These are phyloP conservation scores for Metschnikowia continentalis DNA, from an alignment of 805 yeast species.

Conservation along the genomic window DNA sequence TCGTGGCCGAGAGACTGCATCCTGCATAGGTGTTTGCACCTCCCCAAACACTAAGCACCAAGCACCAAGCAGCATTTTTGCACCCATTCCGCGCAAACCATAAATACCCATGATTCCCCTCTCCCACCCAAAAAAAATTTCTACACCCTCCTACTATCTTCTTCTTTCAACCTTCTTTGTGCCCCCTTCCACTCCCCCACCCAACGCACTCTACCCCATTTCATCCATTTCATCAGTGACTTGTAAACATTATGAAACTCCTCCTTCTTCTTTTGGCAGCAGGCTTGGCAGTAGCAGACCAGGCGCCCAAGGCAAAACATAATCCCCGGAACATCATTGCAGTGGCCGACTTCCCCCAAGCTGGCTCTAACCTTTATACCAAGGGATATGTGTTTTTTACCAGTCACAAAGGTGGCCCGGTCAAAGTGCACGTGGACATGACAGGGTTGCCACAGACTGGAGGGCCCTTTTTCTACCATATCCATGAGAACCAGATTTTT, in stretches of 20 bases:
- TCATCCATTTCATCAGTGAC: not conserved
- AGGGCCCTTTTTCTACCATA: slow-evolving; percentile 68
- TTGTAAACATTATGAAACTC: not conserved
- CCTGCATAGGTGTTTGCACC: not conserved
- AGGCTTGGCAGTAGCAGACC: slow-evolving; percentile 23
- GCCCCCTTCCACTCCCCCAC: too few species aligned
- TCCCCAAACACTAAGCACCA: too few species aligned
- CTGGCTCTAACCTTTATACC: slow-evolving; percentile 11
- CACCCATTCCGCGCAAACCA: slow-evolving; percentile 7
- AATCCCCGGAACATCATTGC: slow-evolving; percentile 51
- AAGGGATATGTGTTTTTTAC: slow-evolving; percentile 49
- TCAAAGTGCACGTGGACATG: slow-evolving; percentile 64
- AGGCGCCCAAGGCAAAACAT: slow-evolving; percentile 49
- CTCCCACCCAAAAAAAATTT: too few species aligned
- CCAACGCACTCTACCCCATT: too few species aligned
- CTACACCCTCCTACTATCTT: not conserved
- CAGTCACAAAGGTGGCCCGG: slow-evolving; percentile 54
- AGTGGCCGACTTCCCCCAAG: slow-evolving; percentile 50
- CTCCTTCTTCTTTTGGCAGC: slow-evolving; percentile 1
- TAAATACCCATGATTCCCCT: too few species aligned
- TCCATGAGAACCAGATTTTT: slow-evolving; percentile 58
- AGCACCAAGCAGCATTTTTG: slow-evolving; percentile 3
- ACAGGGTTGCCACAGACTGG: slow-evolving; percentile 64
- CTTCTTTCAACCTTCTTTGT: not conserved
- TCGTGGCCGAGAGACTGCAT: too few species aligned